Conservation (phyloP, 441 rosid genomes). For the Mallotus repandus region DNA sequence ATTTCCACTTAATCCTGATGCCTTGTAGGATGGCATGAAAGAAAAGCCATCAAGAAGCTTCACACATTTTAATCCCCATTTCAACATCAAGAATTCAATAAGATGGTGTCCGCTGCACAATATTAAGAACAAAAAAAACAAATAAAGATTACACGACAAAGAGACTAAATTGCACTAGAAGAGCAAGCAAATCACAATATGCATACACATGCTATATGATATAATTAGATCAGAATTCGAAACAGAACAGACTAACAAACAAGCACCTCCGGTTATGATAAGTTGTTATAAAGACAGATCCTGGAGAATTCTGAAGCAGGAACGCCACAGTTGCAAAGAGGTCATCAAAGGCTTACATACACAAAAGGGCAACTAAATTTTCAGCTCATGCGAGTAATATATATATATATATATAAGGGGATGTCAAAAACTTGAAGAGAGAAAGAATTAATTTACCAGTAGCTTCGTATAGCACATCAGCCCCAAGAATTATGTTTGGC, state of each 20-base stretch:
- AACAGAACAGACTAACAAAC: background rate
- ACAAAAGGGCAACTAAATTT: conserved; percentile 16
- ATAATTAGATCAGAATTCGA: conserved; percentile 7
- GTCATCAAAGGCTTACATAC: conserved; percentile 65
- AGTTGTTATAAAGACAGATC: conserved; percentile 72
- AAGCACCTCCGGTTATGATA: conserved; percentile 82
- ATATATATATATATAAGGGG: background rate
- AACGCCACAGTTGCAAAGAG: conserved; percentile 75
- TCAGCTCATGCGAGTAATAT: background rate
- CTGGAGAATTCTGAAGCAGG: conserved; percentile 68
- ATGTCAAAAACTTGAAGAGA: background rate
- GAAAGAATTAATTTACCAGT: conserved; percentile 41
- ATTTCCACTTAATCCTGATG: conserved; percentile 59
- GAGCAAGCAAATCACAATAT: background rate
- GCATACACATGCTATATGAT: background rate
- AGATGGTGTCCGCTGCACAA: conserved; percentile 80
- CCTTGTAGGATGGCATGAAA: conserved; percentile 70
- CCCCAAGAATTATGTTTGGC: conserved; percentile 74
- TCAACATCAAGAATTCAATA: conserved; percentile 78
- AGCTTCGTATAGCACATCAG: conserved; percentile 79
- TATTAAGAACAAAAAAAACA: conserved; percentile 2
- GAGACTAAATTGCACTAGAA: background rate
- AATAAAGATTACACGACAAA: background rate
- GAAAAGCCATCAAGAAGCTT: conserved; percentile 78
- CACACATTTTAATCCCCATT: conserved; percentile 76